Conservation (phyloP, 768 basidiomycete genomes). For the Naganishia antarctica region DNA sequence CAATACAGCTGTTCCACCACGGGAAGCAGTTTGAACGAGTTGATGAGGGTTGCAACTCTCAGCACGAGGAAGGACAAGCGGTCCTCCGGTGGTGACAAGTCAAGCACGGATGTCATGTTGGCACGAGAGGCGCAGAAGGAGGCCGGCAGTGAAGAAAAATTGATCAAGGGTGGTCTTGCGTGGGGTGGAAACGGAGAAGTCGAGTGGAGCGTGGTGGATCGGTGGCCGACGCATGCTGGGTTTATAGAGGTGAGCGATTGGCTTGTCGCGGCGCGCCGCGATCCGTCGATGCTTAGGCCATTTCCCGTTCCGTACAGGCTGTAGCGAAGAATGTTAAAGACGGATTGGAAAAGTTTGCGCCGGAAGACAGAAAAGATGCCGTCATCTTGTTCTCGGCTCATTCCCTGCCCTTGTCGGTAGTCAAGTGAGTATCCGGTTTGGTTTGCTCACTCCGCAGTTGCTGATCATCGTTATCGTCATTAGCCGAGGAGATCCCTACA, state of each 20-base stretch:
- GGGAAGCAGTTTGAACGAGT: constrained; percentile 91
- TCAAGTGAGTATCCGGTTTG: constrained; percentile 56
- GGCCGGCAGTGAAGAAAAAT: constrained; percentile 31
- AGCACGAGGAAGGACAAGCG: constrained; percentile 8
- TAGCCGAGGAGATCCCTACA: constrained; percentile 89
- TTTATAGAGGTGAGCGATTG: constrained; percentile 70
- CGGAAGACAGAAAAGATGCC: constrained; percentile 62
- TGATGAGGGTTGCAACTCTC: constrained; percentile 53
- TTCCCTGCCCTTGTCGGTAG: constrained; percentile 94
- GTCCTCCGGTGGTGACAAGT: not conserved
- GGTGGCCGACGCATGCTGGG: constrained; percentile 93
- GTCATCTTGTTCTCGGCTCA: constrained; percentile 95
- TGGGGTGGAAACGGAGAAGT: constrained; percentile 62
- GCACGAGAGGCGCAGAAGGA: constrained; percentile 7
- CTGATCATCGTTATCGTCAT: not conserved
- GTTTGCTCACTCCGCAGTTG: not conserved
- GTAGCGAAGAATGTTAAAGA: constrained; percentile 81
- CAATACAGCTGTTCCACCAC: constrained; percentile 99
- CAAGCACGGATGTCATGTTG: not conserved
- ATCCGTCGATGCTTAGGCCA: too few relatives aligned
- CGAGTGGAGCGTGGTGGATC: constrained; percentile 95
- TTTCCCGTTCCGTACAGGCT: too few relatives aligned
- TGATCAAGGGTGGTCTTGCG: constrained; percentile 49
- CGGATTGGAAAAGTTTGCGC: constrained; percentile 72
- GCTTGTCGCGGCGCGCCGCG: not conserved